These are phyloP conservation scores for Exserohilum turcica DNA, from an alignment of 2,329 filamentous ascomycete genomes.

Conservation along the genomic window DNA sequence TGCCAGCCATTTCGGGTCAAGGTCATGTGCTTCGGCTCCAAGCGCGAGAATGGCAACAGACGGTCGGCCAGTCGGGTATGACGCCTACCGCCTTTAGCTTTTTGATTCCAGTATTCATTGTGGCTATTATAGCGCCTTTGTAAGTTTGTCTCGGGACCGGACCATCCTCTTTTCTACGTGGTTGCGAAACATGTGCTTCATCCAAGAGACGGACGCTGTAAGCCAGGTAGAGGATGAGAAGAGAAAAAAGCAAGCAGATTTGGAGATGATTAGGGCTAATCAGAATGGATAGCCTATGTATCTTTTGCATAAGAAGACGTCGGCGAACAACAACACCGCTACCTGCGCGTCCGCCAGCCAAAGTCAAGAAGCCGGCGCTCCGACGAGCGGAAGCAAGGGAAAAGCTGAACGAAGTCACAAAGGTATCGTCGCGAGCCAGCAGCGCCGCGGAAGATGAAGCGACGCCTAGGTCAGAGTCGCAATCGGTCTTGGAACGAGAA, in stretches of 20 bases:
- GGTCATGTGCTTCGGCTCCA: slow-evolving; percentile 6
- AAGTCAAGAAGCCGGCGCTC: slow-evolving; percentile 25
- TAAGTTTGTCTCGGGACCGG: slow-evolving; percentile 20
- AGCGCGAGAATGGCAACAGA: slow-evolving; percentile 22
- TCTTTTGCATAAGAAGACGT: slow-evolving; percentile 29
- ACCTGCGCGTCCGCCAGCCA: neutral
- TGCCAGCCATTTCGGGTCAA: slow-evolving; percentile 19
- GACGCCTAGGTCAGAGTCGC: slow-evolving; percentile 10
- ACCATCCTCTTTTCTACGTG: neutral
- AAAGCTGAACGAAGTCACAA: slow-evolving; percentile 28
- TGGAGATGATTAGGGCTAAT: neutral
- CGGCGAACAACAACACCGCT: slow-evolving; percentile 13
- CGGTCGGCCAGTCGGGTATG: slow-evolving; percentile 27
- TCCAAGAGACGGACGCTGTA: neutral
- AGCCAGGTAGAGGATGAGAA: neutral
- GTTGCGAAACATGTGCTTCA: neutral
- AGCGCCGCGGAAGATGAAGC: neutral
- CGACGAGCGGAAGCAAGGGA: slow-evolving; percentile 30
- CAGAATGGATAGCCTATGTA: slow-evolving; percentile 19
- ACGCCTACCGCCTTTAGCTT: slow-evolving; percentile 39
- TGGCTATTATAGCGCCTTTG: slow-evolving; percentile 38
- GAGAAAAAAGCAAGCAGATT: too few species aligned
- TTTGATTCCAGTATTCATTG: slow-evolving; percentile 35
- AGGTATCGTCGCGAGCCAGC: slow-evolving; percentile 9
- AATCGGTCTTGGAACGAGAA: slow-evolving; percentile 31